A percentile compares a stretch with the other conserved stretches of the same genome.
Evolutionary conservation across 176 grass and related monocot genomes (phyloP).

Genomic region (Tillandsia fasciculata): DNA sequence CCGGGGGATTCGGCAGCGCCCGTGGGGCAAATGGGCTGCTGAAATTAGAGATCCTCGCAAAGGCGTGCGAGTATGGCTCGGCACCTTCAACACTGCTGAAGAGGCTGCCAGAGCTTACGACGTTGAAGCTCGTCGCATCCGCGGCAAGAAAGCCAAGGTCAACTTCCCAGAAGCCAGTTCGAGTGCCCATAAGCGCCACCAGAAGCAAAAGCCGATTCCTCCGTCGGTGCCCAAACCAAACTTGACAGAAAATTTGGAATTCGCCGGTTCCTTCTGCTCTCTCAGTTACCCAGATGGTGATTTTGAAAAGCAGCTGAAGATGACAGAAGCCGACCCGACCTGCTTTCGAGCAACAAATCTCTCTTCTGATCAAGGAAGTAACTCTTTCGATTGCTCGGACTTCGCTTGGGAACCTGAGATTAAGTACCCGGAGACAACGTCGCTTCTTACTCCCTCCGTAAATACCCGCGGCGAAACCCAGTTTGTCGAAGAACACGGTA

Average conservation of each 20-base stretch:
- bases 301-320: slow-evolving; percentile 7
- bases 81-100: slow-evolving; percentile 44
- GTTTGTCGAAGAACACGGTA: slow-evolving; percentile 2
- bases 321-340: background rate
- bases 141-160: slow-evolving; percentile 46
- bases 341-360: slow-evolving; percentile 7
- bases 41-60: slow-evolving; percentile 43
- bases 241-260: background rate
- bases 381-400: slow-evolving; percentile 13
- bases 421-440: slow-evolving; percentile 24
- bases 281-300: background rate
- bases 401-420: slow-evolving; percentile 24
- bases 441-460: slow-evolving; percentile 1
- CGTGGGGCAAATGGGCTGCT: slow-evolving; percentile 52
- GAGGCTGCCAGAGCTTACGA: slow-evolving; percentile 45
- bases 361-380: slow-evolving; percentile 27
- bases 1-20: slow-evolving; percentile 42
- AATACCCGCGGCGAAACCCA: slow-evolving; percentile 1
- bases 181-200: slow-evolving; percentile 1
- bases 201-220: slow-evolving; percentile 3
- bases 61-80: slow-evolving; percentile 42
- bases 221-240: background rate
- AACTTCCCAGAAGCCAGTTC: slow-evolving; percentile 24
- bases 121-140: slow-evolving; percentile 32
- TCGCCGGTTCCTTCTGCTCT: background rate